phyloP scores from a whole-genome alignment of 2,329 filamentous ascomycete genomes.

The Neonectria sp. region DNA sequence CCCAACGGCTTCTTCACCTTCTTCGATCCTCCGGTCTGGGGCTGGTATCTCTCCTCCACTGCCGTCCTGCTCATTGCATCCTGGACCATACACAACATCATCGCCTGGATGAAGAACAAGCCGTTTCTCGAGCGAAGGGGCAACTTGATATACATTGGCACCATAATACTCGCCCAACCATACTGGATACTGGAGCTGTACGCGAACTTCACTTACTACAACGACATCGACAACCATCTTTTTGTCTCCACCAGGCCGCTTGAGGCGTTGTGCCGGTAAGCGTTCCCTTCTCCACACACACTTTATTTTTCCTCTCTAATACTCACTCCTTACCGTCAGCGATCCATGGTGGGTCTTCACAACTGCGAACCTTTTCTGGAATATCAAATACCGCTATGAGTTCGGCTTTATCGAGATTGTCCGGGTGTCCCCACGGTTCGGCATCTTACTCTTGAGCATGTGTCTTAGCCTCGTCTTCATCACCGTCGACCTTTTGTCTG shows the following conservation, averaged over 20 bases:
- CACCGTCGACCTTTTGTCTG: constrained; percentile 72
- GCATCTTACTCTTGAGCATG: constrained; percentile 74
- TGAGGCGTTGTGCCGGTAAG: constrained; percentile 71
- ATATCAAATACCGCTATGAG: constrained; percentile 74
- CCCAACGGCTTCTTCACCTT: constrained; percentile 74
- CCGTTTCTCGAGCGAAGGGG: constrained; percentile 68
- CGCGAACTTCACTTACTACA: constrained; percentile 76
- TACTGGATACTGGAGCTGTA: constrained; percentile 78
- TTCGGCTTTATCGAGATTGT: constrained; percentile 71
- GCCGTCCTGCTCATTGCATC: constrained; percentile 74
- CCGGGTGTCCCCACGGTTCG: constrained; percentile 74
- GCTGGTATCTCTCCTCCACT: constrained; percentile 75
- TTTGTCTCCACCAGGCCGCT: constrained; percentile 70
- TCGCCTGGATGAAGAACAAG: constrained; percentile 77
- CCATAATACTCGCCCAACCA: constrained; percentile 70
- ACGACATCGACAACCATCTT: constrained; percentile 63
- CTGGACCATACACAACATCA: constrained; percentile 76
- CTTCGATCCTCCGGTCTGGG: constrained; percentile 65
- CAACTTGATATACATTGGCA: constrained; percentile 71
- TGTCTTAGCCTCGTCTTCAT: constrained; percentile 73
- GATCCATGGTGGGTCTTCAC: constrained; percentile 81
- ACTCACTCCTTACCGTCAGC: constrained; percentile 43
- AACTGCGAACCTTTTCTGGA: constrained; percentile 71
- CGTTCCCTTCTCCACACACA: not conserved
- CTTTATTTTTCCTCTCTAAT: not conserved